A percentile compares a stretch with the other conserved stretches of the same genome.
Evolutionary conservation across 1,284 basidiomycete species (phyloP).

Genomic region (Ganoderma sinense): DNA sequence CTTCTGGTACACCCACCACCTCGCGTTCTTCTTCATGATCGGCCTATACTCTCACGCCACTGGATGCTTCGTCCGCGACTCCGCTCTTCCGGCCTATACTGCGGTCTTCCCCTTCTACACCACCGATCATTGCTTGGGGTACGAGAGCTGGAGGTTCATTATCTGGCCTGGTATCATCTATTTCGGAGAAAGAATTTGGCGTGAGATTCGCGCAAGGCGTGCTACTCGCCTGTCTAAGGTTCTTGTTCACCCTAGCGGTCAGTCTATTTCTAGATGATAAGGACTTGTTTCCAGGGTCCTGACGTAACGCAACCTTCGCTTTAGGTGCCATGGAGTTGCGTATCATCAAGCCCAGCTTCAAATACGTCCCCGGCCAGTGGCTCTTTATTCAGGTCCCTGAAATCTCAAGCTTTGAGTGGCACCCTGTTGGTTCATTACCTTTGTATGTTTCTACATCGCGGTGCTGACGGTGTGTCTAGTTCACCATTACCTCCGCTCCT

Average conservation of each 20-base stretch:
- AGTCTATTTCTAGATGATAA: conserved; percentile 33
- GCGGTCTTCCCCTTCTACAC: conserved; percentile 83
- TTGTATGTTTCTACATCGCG: neutral
- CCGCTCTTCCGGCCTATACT: conserved; percentile 70
- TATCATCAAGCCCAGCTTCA: conserved; percentile 88
- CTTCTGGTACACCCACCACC: conserved; percentile 94
- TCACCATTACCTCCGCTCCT: conserved; percentile 92
- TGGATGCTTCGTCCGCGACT: conserved; percentile 92
- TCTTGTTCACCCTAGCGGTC: conserved; percentile 82
- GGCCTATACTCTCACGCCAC: conserved; percentile 88
- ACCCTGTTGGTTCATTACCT: conserved; percentile 65
- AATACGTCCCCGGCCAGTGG: conserved; percentile 92
- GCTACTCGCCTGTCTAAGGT: conserved; percentile 83
- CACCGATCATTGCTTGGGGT: conserved; percentile 84
- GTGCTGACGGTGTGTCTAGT: conserved; percentile 52
- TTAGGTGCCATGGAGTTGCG: conserved; percentile 88
- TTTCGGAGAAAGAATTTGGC: conserved; percentile 82
- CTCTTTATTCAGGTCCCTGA: conserved; percentile 89
- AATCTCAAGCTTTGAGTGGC: conserved; percentile 86
- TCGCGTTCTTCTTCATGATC: conserved; percentile 92
- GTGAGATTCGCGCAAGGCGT: conserved; percentile 79
- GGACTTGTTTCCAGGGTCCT: conserved; percentile 13
- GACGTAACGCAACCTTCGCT: conserved; percentile 5
- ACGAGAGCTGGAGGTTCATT: conserved; percentile 85
- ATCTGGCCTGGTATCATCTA: conserved; percentile 90